A percentile compares a stretch with the other conserved stretches of the same genome.
Conservation (phyloP, 2,329 filamentous ascomycete species). For the Podosphaera fusca region DNA sequence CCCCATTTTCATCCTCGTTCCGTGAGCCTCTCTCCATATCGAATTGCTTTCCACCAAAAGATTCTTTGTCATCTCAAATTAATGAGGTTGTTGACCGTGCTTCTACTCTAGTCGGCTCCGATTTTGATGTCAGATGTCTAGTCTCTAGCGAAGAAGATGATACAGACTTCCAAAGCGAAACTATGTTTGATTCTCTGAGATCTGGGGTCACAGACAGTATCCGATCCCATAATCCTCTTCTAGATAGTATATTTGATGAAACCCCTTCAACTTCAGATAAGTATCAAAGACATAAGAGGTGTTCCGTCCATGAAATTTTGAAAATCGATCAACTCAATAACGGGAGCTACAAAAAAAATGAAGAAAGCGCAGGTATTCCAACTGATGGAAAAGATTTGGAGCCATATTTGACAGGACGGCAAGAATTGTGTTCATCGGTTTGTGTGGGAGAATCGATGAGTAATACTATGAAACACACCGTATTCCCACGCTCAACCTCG, state of each 20-base stretch:
- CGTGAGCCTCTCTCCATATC: too few relatives aligned
- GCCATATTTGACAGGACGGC: too few relatives aligned
- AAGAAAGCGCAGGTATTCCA: conserved; percentile 34
- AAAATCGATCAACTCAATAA: conserved; percentile 23
- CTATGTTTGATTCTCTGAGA: conserved; percentile 52
- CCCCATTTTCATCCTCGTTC: too few relatives aligned
- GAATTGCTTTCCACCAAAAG: too few relatives aligned
- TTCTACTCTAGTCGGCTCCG: conserved; percentile 47
- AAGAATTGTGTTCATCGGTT: too few relatives aligned
- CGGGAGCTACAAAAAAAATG: conserved; percentile 34
- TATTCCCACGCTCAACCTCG: too few relatives aligned
- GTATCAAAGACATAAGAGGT: conserved; percentile 14
- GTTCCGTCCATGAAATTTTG: conserved; percentile 15
- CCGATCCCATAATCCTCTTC: conserved; percentile 42
- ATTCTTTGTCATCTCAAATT: too few relatives aligned
- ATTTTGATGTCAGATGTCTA: conserved; percentile 40
- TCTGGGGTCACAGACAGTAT: conserved; percentile 45
- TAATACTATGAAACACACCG: too few relatives aligned
- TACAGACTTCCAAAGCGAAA: conserved; percentile 57
- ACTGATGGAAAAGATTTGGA: conserved; percentile 15
- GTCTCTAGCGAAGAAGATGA: conserved; percentile 54
- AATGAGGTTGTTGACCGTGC: conserved; percentile 17
- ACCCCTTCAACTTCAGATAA: conserved; percentile 38
- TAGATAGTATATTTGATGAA: conserved; percentile 66
- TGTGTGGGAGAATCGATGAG: too few relatives aligned